phyloP scores from a whole-genome alignment of 2,329 filamentous ascomycete genomes.

The Sclerotinia trifoliorum region DNA sequence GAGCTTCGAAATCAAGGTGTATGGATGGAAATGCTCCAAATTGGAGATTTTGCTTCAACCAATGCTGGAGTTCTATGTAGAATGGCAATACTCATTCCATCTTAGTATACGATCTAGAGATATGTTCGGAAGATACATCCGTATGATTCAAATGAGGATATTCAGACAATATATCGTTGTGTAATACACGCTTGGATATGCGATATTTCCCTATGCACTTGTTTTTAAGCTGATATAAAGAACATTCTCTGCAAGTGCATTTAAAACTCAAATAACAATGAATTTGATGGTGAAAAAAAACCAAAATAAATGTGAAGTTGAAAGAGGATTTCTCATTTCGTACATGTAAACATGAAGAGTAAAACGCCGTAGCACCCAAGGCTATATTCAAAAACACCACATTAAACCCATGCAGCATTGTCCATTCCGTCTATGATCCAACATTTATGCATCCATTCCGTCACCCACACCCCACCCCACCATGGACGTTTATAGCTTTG shows the following conservation, averaged over 20 bases:
- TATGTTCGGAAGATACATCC: background rate
- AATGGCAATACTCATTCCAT: background rate
- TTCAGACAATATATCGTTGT: background rate
- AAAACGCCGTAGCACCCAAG: slow-evolving; percentile 7
- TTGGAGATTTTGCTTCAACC: background rate
- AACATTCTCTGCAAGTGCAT: background rate
- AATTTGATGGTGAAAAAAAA: background rate
- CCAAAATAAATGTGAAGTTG: background rate
- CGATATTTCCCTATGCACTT: background rate
- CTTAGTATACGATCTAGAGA: background rate
- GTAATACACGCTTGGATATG: background rate
- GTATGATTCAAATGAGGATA: background rate
- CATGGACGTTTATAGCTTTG: slow-evolving; percentile 3
- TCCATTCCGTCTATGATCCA: background rate
- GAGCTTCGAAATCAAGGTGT: background rate
- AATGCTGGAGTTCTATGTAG: background rate
- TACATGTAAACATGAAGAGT: background rate
- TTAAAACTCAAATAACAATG: background rate
- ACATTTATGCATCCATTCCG: background rate
- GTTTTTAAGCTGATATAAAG: background rate
- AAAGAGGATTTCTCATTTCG: slow-evolving; percentile 22
- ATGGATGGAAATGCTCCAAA: background rate
- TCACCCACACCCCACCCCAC: background rate
- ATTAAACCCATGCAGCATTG: background rate
- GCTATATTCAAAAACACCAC: slow-evolving; percentile 8